phyloP scores from a whole-genome alignment of 257 asterid genomes.

The Lavandula angustifolia region DNA sequence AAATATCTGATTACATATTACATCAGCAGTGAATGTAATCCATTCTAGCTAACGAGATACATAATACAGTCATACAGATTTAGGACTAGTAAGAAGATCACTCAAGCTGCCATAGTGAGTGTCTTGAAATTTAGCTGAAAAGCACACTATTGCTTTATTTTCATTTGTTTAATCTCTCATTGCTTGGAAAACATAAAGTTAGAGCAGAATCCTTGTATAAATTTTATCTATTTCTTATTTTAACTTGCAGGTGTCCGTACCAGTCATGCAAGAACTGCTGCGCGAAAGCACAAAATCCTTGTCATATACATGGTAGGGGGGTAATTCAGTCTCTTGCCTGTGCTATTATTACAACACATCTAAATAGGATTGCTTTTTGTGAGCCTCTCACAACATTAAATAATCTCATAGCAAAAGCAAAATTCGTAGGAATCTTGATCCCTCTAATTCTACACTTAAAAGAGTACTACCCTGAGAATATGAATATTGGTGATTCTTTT shows the following conservation, averaged over 20 bases:
- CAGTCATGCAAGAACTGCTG: slow-evolving; percentile 96
- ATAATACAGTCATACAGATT: no score
- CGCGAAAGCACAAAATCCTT: slow-evolving; percentile 94
- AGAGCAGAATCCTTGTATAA: not conserved
- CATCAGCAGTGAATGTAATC: no score
- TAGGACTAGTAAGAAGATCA: no score
- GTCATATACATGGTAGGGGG: slow-evolving; percentile 86
- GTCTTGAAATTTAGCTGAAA: no score
- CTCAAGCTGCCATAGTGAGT: no score
- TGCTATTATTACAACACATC: slow-evolving; percentile 11
- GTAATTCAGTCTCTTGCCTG: slow-evolving; percentile 20
- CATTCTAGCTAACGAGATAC: no score
- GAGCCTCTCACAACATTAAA: not conserved
- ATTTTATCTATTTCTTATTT: slow-evolving; percentile 28
- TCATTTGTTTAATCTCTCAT: not conserved
- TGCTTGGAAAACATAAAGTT: slow-evolving; percentile 22
- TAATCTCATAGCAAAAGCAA: not conserved
- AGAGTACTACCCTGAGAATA: not conserved
- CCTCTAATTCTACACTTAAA: not conserved
- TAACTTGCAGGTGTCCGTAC: slow-evolving; percentile 78
- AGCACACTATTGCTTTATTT: no score
- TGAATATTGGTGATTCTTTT: slow-evolving; percentile 7
- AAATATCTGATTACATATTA: no score
- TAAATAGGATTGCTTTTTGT: not conserved
- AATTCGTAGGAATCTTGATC: not conserved